Percentiles rank a stretch among this genome's conserved stretches.
Evolutionary conservation across 2,329 filamentous ascomycete species (phyloP).

Genomic region (Westerdykella aurantiaca): DNA sequence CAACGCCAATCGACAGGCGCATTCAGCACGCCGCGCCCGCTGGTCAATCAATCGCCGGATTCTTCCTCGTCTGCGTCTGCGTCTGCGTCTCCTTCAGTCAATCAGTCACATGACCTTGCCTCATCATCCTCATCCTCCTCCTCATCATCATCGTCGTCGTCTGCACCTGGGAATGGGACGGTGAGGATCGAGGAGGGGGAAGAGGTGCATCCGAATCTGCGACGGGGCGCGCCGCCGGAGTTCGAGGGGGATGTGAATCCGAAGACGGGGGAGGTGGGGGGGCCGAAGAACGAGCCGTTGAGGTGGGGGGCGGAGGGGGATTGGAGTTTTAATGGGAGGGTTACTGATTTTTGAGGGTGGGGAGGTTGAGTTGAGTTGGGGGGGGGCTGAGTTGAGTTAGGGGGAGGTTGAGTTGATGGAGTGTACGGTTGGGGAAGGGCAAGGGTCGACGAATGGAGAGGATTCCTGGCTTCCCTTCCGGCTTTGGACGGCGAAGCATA

Average conservation of each 20-base stretch:
- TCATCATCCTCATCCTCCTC: no score
- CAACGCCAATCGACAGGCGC: constrained; percentile 71
- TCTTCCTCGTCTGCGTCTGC: constrained; percentile 29
- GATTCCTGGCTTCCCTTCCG: no score
- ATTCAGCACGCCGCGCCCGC: constrained; percentile 60
- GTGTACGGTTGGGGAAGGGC: no score
- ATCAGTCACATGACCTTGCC: constrained; percentile 28
- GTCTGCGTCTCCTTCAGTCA: constrained; percentile 17
- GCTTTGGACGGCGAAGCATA: no score
- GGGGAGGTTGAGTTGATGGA: not conserved
- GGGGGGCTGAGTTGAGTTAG: not conserved
- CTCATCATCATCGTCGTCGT: no score
- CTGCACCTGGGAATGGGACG: not conserved
- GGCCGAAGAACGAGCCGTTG: constrained; percentile 94
- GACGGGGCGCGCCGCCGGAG: constrained; percentile 75
- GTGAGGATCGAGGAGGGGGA: constrained; percentile 52
- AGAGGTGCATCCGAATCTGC: constrained; percentile 64
- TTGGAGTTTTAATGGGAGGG: constrained; percentile 93
- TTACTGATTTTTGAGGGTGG: constrained; percentile 68
- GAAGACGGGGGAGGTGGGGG: constrained; percentile 89
- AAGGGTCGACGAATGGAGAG: no score
- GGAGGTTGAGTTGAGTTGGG: not conserved
- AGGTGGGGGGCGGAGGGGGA: constrained; percentile 72
- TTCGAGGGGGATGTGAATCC: constrained; percentile 92
- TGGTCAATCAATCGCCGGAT: constrained; percentile 24